Conservation (phyloP, 2,329 filamentous ascomycete species). For the Stemphylium vesicarium region DNA sequence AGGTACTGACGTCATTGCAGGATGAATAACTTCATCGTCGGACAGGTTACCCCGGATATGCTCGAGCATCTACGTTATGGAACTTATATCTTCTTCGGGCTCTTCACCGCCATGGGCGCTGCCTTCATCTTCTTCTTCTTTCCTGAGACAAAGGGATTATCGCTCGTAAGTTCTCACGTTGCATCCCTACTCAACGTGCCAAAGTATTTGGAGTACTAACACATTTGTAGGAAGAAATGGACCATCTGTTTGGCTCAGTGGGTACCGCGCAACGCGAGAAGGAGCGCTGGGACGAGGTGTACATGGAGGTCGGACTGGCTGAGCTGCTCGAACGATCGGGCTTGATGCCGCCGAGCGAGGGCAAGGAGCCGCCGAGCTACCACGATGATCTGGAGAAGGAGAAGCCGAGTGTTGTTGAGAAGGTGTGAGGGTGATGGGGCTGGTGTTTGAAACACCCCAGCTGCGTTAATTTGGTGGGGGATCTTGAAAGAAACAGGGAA, state of each 20-base stretch:
- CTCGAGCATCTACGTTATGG: slow-evolving; percentile 69
- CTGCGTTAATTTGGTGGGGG: too few species aligned
- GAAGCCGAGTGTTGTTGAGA: slow-evolving; percentile 22
- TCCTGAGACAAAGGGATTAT: slow-evolving; percentile 61
- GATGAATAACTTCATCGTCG: slow-evolving; percentile 66
- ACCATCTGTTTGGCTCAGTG: slow-evolving; percentile 71
- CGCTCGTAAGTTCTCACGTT: slow-evolving; percentile 34
- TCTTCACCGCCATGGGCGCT: slow-evolving; percentile 69
- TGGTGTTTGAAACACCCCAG: too few species aligned
- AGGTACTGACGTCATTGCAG: neutral
- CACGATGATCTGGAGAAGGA: slow-evolving; percentile 15
- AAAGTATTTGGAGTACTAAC: slow-evolving; percentile 55
- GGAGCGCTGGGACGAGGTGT: slow-evolving; percentile 74
- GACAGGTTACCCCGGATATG: slow-evolving; percentile 74
- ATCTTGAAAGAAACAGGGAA: too few species aligned
- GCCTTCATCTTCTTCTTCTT: slow-evolving; percentile 60
- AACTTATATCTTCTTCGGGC: slow-evolving; percentile 73
- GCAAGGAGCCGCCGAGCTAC: slow-evolving; percentile 4
- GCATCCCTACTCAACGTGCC: slow-evolving; percentile 52
- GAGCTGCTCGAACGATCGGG: slow-evolving; percentile 33
- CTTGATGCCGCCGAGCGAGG: slow-evolving; percentile 4
- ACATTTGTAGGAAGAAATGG: slow-evolving; percentile 62
- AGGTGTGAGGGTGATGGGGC: neutral
- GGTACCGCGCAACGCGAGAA: slow-evolving; percentile 70
- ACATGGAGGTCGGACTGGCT: slow-evolving; percentile 70